Conservation (phyloP, 306 rosid genomes). For the Casuarina equisetifolia region DNA sequence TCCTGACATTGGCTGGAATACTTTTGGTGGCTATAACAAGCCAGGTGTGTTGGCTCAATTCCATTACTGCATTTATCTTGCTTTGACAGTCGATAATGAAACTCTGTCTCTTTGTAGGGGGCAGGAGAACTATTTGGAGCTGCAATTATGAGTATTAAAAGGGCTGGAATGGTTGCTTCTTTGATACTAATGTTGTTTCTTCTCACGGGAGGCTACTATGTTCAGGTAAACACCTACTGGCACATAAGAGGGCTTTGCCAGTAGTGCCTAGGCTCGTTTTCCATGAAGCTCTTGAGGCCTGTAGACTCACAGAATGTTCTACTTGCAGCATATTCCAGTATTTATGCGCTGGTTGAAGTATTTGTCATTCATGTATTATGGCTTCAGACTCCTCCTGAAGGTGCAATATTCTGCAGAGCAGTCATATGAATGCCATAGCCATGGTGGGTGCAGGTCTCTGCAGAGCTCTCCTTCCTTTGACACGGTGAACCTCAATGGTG, state of each 20-base stretch:
- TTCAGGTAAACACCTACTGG: slow-evolving; percentile 53
- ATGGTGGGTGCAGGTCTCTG: slow-evolving; percentile 63
- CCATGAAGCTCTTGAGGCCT: background rate
- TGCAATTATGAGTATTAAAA: slow-evolving; percentile 71
- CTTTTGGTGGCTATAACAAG: slow-evolving; percentile 82
- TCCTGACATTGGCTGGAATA: slow-evolving; percentile 60
- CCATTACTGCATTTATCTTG: background rate
- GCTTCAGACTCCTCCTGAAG: slow-evolving; percentile 78
- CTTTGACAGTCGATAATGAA: background rate
- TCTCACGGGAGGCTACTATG: slow-evolving; percentile 93
- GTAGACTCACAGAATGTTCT: background rate
- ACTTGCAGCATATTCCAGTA: slow-evolving; percentile 82
- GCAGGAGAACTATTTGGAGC: slow-evolving; percentile 98
- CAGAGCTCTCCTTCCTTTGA: slow-evolving; percentile 81
- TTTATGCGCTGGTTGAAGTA: slow-evolving; percentile 91
- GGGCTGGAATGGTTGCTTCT: slow-evolving; percentile 83
- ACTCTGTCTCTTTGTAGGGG: slow-evolving; percentile 43
- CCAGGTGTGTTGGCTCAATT: slow-evolving; percentile 57
- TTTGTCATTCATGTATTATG: slow-evolving; percentile 82
- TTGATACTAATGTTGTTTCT: slow-evolving; percentile 86
- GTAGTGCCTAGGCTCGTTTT: background rate
- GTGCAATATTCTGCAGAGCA: slow-evolving; percentile 89
- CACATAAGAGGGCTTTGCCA: background rate
- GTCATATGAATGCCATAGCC: slow-evolving; percentile 68
- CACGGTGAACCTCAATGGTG: slow-evolving; percentile 71